phyloP scores from a whole-genome alignment of 2,329 filamentous ascomycete genomes.

The Sarocladium oryzae region DNA sequence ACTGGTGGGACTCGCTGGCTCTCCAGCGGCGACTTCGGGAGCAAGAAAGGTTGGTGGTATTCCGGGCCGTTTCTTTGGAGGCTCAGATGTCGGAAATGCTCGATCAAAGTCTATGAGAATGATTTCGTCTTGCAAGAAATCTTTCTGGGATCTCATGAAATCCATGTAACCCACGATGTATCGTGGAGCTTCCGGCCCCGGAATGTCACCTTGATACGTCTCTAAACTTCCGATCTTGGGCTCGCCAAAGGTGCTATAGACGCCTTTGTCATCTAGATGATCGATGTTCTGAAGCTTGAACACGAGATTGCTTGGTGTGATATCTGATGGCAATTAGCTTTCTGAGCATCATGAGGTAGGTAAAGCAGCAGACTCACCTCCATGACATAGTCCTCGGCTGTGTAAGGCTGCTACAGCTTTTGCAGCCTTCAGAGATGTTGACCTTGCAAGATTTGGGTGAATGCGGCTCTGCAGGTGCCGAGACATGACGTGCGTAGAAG shows the following conservation, averaged over 20 bases:
- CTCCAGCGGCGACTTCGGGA: not conserved
- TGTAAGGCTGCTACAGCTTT: not conserved
- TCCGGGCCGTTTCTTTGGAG: not conserved
- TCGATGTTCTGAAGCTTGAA: not conserved
- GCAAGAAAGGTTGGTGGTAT: not conserved
- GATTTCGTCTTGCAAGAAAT: not conserved
- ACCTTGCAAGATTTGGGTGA: not conserved
- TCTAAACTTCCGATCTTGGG: not conserved
- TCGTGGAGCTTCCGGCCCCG: not conserved
- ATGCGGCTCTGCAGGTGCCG: not conserved
- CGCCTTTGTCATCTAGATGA: not conserved
- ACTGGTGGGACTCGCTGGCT: constrained; percentile 6
- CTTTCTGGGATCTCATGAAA: not conserved
- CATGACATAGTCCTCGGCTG: not conserved
- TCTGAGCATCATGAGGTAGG: not conserved
- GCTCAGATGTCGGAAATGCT: not conserved
- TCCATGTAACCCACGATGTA: not conserved
- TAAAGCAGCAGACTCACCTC: not conserved
- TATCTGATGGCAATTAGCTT: not conserved
- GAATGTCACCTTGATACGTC: not conserved
- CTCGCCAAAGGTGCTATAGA: not conserved
- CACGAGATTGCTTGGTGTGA: constrained; percentile 1
- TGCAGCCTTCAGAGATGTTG: not conserved
- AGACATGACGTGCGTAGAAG: not conserved
- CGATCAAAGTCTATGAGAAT: constrained; percentile 1